Evolutionary conservation across 352 stramenopile genomes (phyloP).

Genomic region (Phytophthora multivora): DNA sequence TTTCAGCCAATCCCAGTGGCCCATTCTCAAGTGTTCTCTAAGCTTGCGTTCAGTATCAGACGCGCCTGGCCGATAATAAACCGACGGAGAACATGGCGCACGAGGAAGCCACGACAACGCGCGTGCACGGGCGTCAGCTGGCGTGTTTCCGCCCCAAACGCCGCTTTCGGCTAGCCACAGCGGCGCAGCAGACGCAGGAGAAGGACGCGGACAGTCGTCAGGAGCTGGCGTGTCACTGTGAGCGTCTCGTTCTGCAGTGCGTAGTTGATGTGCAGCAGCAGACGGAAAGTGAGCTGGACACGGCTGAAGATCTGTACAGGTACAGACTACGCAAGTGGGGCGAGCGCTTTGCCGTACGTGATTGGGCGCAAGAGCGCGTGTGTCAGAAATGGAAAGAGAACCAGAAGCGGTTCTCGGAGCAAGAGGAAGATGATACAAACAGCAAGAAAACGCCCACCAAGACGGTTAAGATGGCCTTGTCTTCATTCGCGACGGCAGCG

Average conservation of each 20-base stretch:
- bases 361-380: conserved; percentile 60
- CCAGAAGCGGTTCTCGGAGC: conserved; percentile 55
- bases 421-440: conserved; percentile 7
- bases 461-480: conserved; percentile 54
- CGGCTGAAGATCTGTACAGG: conserved; percentile 36
- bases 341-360: conserved; percentile 57
- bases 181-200: conserved; percentile 1
- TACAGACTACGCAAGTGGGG: conserved; percentile 52
- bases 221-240: conserved; percentile 47
- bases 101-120: neutral
- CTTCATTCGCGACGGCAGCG: conserved; percentile 54
- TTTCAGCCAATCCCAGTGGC: conserved; percentile 1
- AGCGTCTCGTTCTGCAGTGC: conserved; percentile 52
- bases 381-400: conserved; percentile 80
- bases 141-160: conserved; percentile 68
- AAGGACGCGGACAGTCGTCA: conserved; percentile 5
- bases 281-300: conserved; percentile 15
- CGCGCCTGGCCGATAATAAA: conserved; percentile 3
- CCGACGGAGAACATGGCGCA: conserved; percentile 14
- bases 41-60: conserved; percentile 7
- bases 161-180: conserved; percentile 43
- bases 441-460: conserved; percentile 35
- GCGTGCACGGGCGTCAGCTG: conserved; percentile 52
- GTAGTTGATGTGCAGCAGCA: conserved; percentile 25
- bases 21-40: neutral